phyloP scores from a whole-genome alignment of 2,329 filamentous ascomycete species.

The Phyllosticta citribraziliensis region DNA sequence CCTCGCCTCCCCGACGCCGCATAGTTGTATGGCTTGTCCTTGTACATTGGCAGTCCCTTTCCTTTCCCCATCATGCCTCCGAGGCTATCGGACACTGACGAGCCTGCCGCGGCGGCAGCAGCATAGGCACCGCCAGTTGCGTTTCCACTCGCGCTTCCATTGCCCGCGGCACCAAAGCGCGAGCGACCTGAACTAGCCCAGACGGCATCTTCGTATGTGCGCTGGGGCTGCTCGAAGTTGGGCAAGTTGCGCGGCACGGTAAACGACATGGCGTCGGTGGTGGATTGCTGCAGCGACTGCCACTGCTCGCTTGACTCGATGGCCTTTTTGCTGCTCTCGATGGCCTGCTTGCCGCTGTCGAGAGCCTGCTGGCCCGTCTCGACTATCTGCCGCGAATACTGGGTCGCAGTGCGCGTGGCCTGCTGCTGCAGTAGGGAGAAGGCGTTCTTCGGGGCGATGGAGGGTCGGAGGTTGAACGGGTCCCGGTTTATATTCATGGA shows the following conservation, averaged over 20 bases:
- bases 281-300: slow-evolving; percentile 13
- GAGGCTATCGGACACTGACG: slow-evolving; percentile 49
- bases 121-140: slow-evolving; percentile 25
- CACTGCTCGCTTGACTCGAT: slow-evolving; percentile 15
- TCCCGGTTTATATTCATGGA: slow-evolving; percentile 27
- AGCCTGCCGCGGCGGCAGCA: slow-evolving; percentile 26
- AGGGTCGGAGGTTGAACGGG: slow-evolving; percentile 35
- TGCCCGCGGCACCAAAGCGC: slow-evolving; percentile 10
- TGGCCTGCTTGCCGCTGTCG: slow-evolving; percentile 23
- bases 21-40: slow-evolving; percentile 88
- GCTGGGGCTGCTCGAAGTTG: slow-evolving; percentile 32
- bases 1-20: slow-evolving; percentile 45
- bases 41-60: slow-evolving; percentile 80
- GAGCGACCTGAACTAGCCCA: slow-evolving; percentile 25
- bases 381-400: slow-evolving; percentile 16
- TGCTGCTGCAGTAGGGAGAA: slow-evolving; percentile 23
- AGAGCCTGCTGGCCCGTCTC: slow-evolving; percentile 24
- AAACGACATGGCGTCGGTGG: slow-evolving; percentile 30
- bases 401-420: slow-evolving; percentile 19
- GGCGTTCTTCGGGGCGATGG: slow-evolving; percentile 19
- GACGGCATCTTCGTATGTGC: slow-evolving; percentile 30
- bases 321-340: slow-evolving; percentile 20
- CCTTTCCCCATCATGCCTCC: slow-evolving; percentile 55
- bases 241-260: slow-evolving; percentile 33
- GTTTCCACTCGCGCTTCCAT: background rate